A percentile compares a stretch with the other conserved stretches of the same genome.
Conservation (phyloP, 2,329 filamentous ascomycete species). For the Macrophomina tecta region DNA sequence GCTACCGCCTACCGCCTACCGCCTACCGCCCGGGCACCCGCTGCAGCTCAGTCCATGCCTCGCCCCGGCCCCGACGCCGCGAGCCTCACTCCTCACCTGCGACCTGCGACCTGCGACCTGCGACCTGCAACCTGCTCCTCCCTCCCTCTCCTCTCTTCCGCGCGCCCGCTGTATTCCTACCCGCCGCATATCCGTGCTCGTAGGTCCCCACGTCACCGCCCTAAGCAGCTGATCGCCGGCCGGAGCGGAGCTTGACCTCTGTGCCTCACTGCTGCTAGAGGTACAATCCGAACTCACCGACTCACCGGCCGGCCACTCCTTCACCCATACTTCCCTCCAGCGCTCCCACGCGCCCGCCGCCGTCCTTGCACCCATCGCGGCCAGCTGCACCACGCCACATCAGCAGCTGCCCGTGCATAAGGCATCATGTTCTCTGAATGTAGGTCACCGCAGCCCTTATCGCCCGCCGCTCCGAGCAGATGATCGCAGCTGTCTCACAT, state of each 20-base stretch:
- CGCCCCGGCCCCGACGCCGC: conserved; percentile 17
- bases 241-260: conserved; percentile 13
- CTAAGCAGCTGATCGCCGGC: conserved; percentile 8
- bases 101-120: not conserved
- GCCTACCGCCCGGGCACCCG: conserved; percentile 2
- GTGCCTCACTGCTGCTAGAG: conserved; percentile 1
- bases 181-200: not conserved
- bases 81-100: conserved; percentile 19
- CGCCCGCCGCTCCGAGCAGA: conserved; percentile 41
- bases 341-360: conserved; percentile 13
- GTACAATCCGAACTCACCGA: conserved; percentile 20
- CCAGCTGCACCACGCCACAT: conserved; percentile 27
- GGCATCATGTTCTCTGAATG: conserved; percentile 83
- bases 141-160: not conserved
- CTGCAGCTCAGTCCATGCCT: conserved; percentile 18
- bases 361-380: conserved; percentile 2
- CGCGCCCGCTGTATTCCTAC: not conserved
- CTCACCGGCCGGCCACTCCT: conserved; percentile 17
- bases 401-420: conserved; percentile 15
- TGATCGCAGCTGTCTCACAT: conserved; percentile 38
- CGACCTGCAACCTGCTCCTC: too few species aligned
- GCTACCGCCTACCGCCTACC: conserved; percentile 9
- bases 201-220: conserved; percentile 9
- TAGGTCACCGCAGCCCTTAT: conserved; percentile 58
- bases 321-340: not conserved